Evolutionary conservation across 1,139 yeast species (phyloP), one percentile per base, ranked within the genome.

Genomic region (Entelexis paramagnoliae): DNA sequence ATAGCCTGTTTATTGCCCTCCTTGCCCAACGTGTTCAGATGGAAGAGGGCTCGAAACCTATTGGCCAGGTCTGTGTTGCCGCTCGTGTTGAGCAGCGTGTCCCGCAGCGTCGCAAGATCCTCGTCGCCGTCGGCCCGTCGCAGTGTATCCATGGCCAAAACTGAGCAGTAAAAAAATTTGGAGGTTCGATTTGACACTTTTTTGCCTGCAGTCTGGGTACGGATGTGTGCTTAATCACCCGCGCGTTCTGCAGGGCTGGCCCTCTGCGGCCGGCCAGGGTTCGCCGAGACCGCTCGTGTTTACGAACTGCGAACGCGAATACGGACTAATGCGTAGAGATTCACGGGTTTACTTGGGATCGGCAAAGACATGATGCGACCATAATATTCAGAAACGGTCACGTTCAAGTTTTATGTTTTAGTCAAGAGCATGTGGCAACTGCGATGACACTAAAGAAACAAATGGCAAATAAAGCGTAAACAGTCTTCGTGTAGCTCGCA

Each of bases 31-130:
- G 86, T 78, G 69, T 91, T 93, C 63, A 91, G 73, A 69, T 84
- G 88, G 74, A 91, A 91, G 44, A 91, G 75, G 3, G 98, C 97
- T 67, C 98, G 77, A 71, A 91, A 91, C 61, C 98, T 76, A 69
- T 77, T 81, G 24, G 96, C 93, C 41, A 91, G 75, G 51, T 83
- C 81, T 26, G 78, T 79, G 16, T 79, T 71, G 2, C 95, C 95
- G 19, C 59, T 60, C 19, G 48, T 51, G 56, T 68, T 67, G 26
- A 68, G 59, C 32, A 68, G 58, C 9, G 64, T 59, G 14, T 49
- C 56, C 30, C 65, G 54, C 42, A 68, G 60, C 8, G 52, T 55
- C 5, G 50, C 52, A 26, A 68, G 59, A 24, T 58, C 48, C 38
- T 65, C 64, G 20, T 60, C 56, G 46, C 68, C 69, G 36, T 67